phyloP scores from a whole-genome alignment of 192 early-diverging fungal genomes.

The Podila minutissima region DNA sequence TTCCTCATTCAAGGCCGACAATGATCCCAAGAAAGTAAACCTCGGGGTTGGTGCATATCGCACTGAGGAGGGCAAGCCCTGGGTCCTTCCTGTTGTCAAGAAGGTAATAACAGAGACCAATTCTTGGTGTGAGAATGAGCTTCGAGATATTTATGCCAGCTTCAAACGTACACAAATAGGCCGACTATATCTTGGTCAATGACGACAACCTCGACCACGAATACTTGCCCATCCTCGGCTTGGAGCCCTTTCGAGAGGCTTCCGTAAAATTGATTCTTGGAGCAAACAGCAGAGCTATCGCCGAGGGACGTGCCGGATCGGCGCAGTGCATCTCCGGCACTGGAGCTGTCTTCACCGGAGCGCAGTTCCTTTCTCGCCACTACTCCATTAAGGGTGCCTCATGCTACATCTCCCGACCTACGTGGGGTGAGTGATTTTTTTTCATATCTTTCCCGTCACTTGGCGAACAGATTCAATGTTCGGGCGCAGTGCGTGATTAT shows the following conservation, averaged over 20 bases:
- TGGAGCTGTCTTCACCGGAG: constrained; percentile 89
- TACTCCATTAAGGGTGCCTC: constrained; percentile 66
- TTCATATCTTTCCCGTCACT: constrained; percentile 2
- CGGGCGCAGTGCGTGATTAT: too few relatives aligned
- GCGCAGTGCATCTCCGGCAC: constrained; percentile 97
- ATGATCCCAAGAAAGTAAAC: constrained; percentile 85
- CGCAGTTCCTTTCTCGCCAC: constrained; percentile 82
- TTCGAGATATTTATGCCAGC: background rate
- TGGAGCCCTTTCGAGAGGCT: constrained; percentile 78
- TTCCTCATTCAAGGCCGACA: constrained; percentile 84
- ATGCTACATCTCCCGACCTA: constrained; percentile 93
- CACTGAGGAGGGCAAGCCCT: constrained; percentile 92
- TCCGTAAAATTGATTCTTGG: constrained; percentile 88
- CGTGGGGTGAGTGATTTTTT: constrained; percentile 78
- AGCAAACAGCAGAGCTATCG: constrained; percentile 71
- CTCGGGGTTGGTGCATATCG: constrained; percentile 97
- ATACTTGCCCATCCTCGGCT: constrained; percentile 91
- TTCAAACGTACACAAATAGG: constrained; percentile 53
- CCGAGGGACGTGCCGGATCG: constrained; percentile 73
- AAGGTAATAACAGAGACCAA: constrained; percentile 67
- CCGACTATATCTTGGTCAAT: constrained; percentile 74
- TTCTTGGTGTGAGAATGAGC: background rate
- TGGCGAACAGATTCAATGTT: background rate
- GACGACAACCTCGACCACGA: constrained; percentile 89
- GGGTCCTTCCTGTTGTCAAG: constrained; percentile 91